phyloP scores from a whole-genome alignment of 495 filamentous ascomycete species.

The Thermochaetoides thermophila region DNA sequence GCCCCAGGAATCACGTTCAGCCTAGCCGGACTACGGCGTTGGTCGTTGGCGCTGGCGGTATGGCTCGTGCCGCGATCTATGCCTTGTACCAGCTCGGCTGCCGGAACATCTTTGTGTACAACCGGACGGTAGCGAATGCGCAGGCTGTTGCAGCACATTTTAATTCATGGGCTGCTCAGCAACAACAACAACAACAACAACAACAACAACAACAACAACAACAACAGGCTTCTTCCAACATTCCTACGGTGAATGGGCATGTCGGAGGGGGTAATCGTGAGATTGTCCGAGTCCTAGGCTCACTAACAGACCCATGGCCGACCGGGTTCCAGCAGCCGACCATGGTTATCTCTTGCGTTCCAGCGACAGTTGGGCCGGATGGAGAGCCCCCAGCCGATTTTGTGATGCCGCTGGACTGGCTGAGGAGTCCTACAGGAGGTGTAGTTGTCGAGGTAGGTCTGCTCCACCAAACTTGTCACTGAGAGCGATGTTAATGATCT shows the following conservation, averaged over 20 bases:
- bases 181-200: no score
- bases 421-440: conserved; percentile 61
- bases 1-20: conserved; percentile 63
- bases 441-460: conserved; percentile 52
- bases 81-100: conserved; percentile 66
- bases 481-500: neutral
- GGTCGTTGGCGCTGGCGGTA: conserved; percentile 68
- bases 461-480: neutral
- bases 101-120: conserved; percentile 64
- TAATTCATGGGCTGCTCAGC: conserved; percentile 30
- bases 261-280: conserved; percentile 15
- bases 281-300: conserved; percentile 45
- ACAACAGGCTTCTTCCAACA: no score
- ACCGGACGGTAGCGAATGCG: conserved; percentile 49
- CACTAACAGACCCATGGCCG: conserved; percentile 51
- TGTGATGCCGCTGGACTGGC: conserved; percentile 59
- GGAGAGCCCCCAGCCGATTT: conserved; percentile 58
- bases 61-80: conserved; percentile 68
- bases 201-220: no score
- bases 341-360: conserved; percentile 65
- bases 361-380: conserved; percentile 47
- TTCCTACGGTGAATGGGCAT: neutral
- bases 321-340: conserved; percentile 46
- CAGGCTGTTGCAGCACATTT: conserved; percentile 58
- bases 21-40: conserved; percentile 50